phyloP scores from a whole-genome alignment of 148 eudicot species.

The Camellia sinensis region DNA sequence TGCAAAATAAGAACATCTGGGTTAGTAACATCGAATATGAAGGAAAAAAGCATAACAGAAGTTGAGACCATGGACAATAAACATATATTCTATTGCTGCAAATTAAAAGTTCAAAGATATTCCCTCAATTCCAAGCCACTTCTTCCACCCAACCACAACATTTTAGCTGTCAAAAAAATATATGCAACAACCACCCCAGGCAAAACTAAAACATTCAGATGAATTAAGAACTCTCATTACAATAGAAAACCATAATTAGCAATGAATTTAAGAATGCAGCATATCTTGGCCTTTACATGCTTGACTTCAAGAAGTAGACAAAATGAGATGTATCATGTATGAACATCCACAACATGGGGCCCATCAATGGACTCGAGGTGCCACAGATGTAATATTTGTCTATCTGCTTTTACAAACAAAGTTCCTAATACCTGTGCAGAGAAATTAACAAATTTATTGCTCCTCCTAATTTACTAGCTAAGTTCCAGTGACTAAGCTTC shows the following conservation, averaged over 20 bases:
- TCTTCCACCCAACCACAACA: background rate
- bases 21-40: background rate
- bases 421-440: background rate
- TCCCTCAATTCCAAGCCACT: background rate
- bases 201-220: background rate
- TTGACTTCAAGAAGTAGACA: background rate
- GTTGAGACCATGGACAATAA: background rate
- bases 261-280: too few species aligned
- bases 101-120: background rate
- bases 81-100: background rate
- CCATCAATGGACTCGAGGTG: background rate
- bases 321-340: background rate
- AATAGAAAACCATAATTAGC: background rate
- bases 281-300: too few species aligned
- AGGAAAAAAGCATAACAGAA: background rate
- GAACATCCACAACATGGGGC: too few species aligned
- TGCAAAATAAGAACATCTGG: conserved; percentile 4
- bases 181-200: background rate
- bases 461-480: background rate
- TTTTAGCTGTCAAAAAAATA: background rate
- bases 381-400: background rate
- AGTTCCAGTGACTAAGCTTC: background rate
- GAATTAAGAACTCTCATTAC: background rate
- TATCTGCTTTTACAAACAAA: background rate
- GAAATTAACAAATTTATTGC: background rate